Percentiles rank a stretch among this genome's conserved stretches.
Evolutionary conservation across 257 asterid species (phyloP).

Genomic region (Jaltomata sinuosa): DNA sequence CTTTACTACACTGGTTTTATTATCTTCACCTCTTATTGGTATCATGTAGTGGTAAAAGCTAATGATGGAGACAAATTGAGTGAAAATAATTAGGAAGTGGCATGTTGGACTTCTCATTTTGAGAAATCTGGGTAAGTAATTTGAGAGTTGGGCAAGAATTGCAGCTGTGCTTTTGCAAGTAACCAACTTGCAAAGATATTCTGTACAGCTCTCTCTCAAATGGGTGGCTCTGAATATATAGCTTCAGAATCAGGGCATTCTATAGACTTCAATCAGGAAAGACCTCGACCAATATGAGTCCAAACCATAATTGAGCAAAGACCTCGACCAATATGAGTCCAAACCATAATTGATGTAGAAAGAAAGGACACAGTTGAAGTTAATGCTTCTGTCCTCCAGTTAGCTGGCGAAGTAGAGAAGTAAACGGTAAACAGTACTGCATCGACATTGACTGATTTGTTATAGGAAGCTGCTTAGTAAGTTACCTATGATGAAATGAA

Average conservation of each 20-base stretch:
- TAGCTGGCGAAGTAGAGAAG: not conserved
- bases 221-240: not conserved
- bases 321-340: not conserved
- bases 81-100: not conserved
- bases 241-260: not conserved
- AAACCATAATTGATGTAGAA: not conserved
- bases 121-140: no score
- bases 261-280: not conserved
- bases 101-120: slow-evolving; percentile 7
- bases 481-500: not conserved
- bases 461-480: not conserved
- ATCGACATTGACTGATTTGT: not conserved
- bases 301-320: not conserved
- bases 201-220: not conserved
- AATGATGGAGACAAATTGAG: not conserved
- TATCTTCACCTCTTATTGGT: not conserved
- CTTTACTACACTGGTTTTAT: not conserved
- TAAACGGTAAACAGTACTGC: not conserved
- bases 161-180: not conserved
- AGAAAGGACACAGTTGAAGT: not conserved
- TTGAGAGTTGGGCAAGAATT: not conserved
- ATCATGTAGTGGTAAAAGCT: not conserved
- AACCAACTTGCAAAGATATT: not conserved
- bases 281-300: not conserved
- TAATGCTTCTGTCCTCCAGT: not conserved